phyloP scores from a whole-genome alignment of 441 rosid species.

The Arabidopsis hybrid region DNA sequence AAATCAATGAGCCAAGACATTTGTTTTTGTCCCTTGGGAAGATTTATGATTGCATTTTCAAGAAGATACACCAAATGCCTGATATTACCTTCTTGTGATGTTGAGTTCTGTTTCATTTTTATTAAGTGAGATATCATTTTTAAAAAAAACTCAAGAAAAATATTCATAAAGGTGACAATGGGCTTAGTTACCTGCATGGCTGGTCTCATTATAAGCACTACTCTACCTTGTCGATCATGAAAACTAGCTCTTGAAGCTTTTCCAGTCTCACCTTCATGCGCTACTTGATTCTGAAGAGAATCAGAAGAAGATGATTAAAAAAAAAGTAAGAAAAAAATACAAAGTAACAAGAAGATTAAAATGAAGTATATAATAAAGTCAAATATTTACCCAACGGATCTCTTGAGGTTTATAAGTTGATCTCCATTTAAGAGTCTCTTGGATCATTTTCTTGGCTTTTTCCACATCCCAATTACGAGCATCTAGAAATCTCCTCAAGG shows the following conservation, averaged over 20 bases:
- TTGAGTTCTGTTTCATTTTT: slow-evolving; percentile 54
- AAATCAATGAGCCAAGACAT: slow-evolving; percentile 80
- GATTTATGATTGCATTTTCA: slow-evolving; percentile 73
- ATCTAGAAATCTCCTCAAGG: slow-evolving; percentile 68
- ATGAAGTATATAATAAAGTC: neutral
- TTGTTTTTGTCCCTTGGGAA: slow-evolving; percentile 67
- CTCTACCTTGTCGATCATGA: slow-evolving; percentile 66
- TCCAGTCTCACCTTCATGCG: slow-evolving; percentile 82
- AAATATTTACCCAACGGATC: slow-evolving; percentile 64
- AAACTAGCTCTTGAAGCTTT: slow-evolving; percentile 70
- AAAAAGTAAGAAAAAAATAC: neutral
- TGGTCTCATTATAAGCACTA: slow-evolving; percentile 79
- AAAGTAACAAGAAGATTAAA: neutral
- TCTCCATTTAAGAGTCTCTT: slow-evolving; percentile 73
- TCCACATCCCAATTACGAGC: slow-evolving; percentile 75
- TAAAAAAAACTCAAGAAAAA: neutral
- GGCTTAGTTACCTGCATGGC: slow-evolving; percentile 56
- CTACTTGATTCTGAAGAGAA: slow-evolving; percentile 57
- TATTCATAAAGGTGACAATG: neutral
- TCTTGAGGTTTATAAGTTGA: slow-evolving; percentile 75
- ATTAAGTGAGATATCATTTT: neutral
- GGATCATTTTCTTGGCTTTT: slow-evolving; percentile 68
- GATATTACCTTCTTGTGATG: slow-evolving; percentile 64
- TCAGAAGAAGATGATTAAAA: neutral
- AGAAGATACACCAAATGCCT: slow-evolving; percentile 70